Evolutionary conservation across 192 early-diverging fungal genomes (phyloP), one percentile per base, ranked within the genome.

Genomic region (Spizellomyces sp.): DNA sequence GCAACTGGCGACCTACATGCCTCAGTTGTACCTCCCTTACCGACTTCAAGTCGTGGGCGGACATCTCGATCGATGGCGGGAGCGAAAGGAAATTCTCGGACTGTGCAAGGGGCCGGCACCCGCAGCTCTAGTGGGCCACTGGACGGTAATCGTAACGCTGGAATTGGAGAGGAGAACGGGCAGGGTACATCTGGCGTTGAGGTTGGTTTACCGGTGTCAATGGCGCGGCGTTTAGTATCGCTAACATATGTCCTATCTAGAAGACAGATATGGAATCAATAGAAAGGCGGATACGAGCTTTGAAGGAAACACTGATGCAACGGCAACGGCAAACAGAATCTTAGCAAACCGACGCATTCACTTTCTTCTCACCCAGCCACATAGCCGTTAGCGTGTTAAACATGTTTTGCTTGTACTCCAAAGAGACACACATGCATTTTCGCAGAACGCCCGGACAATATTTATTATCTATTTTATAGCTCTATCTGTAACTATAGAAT

Each of bases 241-340:
- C 27, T 36, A 36, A 36, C 27, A 36, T 36, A 36, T 36, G 27
- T 36, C 27, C 27, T 36, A 36, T 36, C 27, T 15, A 58, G 19
- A 58, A 57, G 68, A 4, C 41, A 10, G 59, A 71, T 22, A 48
- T 60, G 36, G 61, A 61, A 17, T 10, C 19, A 12, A 9, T 71
- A n/a, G 41, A 41, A 21, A 42, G 60, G 21, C 8, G 47, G 27
- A 71, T 64, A 27, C 44, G 60, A 62, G 61, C 61, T 62, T 41
- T 69, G 2, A 69, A 69, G 45, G 68, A 69, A 8, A 60, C 68
- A 41, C 44, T 69, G 60, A 36, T 64, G 50, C 50, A 54, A 12
- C 12, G 17, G 50, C 50, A 54, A 19, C 50, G 17, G 17, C 50
- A 54, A 54, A 54, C 14, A 12, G 14, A 19, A 54, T 54, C 14